A percentile compares a stretch with the other conserved stretches of the same genome.
Conservation (phyloP, 495 filamentous ascomycete species). For the Penicillium desertorum region DNA sequence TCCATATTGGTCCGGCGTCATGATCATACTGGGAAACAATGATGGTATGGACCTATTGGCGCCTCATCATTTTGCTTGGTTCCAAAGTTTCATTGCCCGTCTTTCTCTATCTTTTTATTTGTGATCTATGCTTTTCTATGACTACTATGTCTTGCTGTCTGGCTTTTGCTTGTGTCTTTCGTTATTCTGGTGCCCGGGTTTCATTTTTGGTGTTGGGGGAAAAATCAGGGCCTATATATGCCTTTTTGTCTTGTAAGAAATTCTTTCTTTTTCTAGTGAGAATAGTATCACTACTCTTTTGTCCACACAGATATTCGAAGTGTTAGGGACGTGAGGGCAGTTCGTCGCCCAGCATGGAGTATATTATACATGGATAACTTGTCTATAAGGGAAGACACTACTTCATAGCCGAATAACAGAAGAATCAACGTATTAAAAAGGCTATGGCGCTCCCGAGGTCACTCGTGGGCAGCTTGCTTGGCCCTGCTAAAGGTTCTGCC, state of each 20-base stretch:
- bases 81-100: constrained; percentile 1
- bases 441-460: not conserved
- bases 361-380: not conserved
- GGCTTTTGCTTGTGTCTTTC: constrained; percentile 1
- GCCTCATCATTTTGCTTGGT: constrained; percentile 4
- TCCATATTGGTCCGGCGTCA: constrained; percentile 22
- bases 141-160: constrained; percentile 2
- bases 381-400: not conserved
- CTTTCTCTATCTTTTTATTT: constrained; percentile 8
- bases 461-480: not conserved
- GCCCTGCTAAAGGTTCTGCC: not conserved
- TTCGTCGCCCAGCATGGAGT: not conserved
- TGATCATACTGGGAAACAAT: constrained; percentile 18
- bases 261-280: constrained; percentile 6
- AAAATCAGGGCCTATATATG: constrained; percentile 18
- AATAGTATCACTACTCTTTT: constrained; percentile 21
- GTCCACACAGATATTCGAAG: not conserved
- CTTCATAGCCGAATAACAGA: not conserved
- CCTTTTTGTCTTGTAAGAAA: constrained; percentile 7
- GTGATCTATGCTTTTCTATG: constrained; percentile 11
- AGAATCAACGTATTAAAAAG: not conserved
- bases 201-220: constrained; percentile 22
- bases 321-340: not conserved
- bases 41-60: constrained; percentile 11
- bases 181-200: constrained; percentile 1